These are phyloP conservation scores for Aaosphaeria pasadenensis DNA, from an alignment of 2,329 filamentous ascomycete species.

Conservation along the genomic window DNA sequence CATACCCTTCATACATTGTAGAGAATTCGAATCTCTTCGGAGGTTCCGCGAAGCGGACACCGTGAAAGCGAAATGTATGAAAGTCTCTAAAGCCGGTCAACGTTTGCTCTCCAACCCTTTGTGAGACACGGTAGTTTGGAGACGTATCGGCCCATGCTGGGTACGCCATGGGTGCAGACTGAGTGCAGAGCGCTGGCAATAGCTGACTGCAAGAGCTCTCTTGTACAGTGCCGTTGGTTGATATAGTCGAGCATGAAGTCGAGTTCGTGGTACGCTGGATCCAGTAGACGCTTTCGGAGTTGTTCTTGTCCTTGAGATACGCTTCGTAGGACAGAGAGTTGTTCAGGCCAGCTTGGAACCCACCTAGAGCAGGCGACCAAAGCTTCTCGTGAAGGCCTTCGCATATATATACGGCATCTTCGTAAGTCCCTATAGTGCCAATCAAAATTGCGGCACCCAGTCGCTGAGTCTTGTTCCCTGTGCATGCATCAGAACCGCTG, in stretches of 20 bases:
- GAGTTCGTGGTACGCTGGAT: neutral
- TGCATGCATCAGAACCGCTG: neutral
- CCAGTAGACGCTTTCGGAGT: neutral
- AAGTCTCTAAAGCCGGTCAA: constrained; percentile 40
- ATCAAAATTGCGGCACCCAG: constrained; percentile 1
- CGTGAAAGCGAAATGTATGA: constrained; percentile 49
- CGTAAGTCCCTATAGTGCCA: neutral
- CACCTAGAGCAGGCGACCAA: neutral
- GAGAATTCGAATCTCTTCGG: constrained; percentile 46
- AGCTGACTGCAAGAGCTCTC: neutral
- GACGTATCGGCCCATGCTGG: constrained; percentile 1
- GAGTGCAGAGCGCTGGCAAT: constrained; percentile 7
- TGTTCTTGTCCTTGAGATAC: neutral
- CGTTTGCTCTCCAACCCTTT: constrained; percentile 3
- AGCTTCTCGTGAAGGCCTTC: constrained; percentile 1
- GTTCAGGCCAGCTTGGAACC: constrained; percentile 1
- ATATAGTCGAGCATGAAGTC: constrained; percentile 1
- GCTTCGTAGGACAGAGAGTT: neutral
- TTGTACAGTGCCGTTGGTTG: constrained; percentile 2
- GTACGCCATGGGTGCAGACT: constrained; percentile 4
- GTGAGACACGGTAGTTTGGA: constrained; percentile 1
- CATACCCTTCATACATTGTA: constrained; percentile 29
- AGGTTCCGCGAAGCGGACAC: constrained; percentile 44
- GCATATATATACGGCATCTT: neutral
- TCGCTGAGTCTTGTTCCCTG: constrained; percentile 1